Base-by-base conservation (phyloP, 2,329 filamentous ascomycete species). In the Microsporum canis region DNA sequence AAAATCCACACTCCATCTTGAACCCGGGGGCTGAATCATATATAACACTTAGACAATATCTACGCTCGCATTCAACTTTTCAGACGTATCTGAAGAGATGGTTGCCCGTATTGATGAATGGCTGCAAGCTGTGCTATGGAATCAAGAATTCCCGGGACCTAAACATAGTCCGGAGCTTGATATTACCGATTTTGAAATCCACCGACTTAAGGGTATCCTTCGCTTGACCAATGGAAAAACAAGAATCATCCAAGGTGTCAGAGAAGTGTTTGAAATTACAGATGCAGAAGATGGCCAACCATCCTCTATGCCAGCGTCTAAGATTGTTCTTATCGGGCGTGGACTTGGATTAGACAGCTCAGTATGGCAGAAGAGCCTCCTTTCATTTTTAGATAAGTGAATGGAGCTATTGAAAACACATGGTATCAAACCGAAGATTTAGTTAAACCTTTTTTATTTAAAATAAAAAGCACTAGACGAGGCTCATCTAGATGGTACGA, bases 211-310 rank as follows among this genome's bases (percentile, higher is more conserved):
- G 72, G 92, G 91, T 0, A 84, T 89, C 2, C 73, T 97, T 5
- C 77, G 82, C 0, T 77, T 92, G 17, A 69, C 76, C 0, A 79
- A 86, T 60, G 71, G 75, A 41, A 89, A 89, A 0, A 77, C 78
- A 0, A 77, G 89, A 71, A 84, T 97, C 65, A 80, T 97, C 5
- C 94, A 99, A 72, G 94, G 91, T 1, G 94, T 99, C 0, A 79
- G 92, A 59, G 92, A 96, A 68, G 82, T 97, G 14, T 99, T 97
- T 72, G 94, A 99, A 69, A 88, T 97, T 29, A 83, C 89, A 29
- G 90, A 96, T 66, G 66, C 69, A 12, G 67, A 71, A n/a, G 64
- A 62, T 1, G 59, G 64, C 5, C 61, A 66, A n/a, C 61, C 65
- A 12, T 61, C 63, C 6, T 65, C 71, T 14, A 62, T 61, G 23